phyloP scores from a whole-genome alignment of 768 basidiomycete species.

The Leucosporidium creatinivorum region DNA sequence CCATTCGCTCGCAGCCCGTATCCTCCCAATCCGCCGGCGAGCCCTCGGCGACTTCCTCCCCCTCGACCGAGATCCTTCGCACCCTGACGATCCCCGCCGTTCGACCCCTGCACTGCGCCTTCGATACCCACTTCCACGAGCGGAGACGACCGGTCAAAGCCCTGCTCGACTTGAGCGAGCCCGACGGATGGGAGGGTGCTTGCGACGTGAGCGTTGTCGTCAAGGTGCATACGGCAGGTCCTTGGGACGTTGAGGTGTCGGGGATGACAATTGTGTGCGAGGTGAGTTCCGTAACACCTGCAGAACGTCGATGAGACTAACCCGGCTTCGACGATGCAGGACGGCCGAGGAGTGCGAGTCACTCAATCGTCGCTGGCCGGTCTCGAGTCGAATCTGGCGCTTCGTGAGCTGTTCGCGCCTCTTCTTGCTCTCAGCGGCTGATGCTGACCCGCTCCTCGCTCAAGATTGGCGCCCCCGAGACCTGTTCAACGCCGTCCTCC shows the following conservation, averaged over 20 bases:
- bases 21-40: constrained; percentile 32
- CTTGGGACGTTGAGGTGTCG: constrained; percentile 54
- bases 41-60: constrained; percentile 23
- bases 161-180: constrained; percentile 53
- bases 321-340: constrained; percentile 44
- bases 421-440: too few species aligned
- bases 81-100: constrained; percentile 62
- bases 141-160: constrained; percentile 48
- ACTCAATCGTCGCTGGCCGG: constrained; percentile 52
- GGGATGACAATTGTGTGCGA: constrained; percentile 48
- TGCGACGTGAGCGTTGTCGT: constrained; percentile 54
- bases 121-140: constrained; percentile 46
- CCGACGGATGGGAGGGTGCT: constrained; percentile 51
- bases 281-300: constrained; percentile 43
- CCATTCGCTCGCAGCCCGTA: constrained; percentile 56
- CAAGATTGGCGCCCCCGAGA: constrained; percentile 45
- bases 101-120: constrained; percentile 54
- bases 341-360: constrained; percentile 41
- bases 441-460: neutral
- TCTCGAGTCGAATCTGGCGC: constrained; percentile 40
- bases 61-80: constrained; percentile 56
- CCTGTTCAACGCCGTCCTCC: constrained; percentile 54
- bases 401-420: too few species aligned
- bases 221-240: constrained; percentile 52
- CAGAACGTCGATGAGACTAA: neutral